Evolutionary conservation across 768 basidiomycete species (phyloP), one percentile per base, ranked within the genome.

Genomic region (Suillus luteus): DNA sequence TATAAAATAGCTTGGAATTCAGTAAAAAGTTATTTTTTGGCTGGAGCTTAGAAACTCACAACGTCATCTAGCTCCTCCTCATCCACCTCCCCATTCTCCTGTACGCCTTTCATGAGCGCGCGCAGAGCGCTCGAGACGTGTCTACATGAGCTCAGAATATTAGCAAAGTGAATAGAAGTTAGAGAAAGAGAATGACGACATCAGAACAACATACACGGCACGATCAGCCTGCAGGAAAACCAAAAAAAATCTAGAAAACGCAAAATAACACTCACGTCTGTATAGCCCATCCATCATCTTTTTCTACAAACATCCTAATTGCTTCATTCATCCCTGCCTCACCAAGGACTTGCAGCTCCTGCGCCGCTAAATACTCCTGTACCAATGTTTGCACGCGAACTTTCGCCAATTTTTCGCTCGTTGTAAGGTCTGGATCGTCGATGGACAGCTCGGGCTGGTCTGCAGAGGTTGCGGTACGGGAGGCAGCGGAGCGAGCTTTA

Each of bases 221-320:
- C n/a, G 24, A 40, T 37, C 4, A 59, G 0, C 40, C 60, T 19
- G 24, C 31, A 40, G 37, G 33, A 44, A 48, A 33, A 33, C 40
- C 37, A 17, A 4, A 31, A 27, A 31, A 31, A 31, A 7, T 2
- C 9, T 9, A 3, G 9, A 17, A 31, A 44, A 48, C 6, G 48
- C 37, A 3, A 38, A 19, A 6, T 40, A n/a, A 15, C 5, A 84
- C 91, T 67, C 67, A 95, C 95, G 80, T 84, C 67, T 88, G 85
- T 72, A 99, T 96, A 10, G 96, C 94, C 79, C 95, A 92, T 35
- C 86, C 88, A 75, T 97, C 95, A 71, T 98, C 96, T 82, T 99
- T 99, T 75, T 98, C 96, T 64, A 99, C 96, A 77, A 92, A 99
- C 76, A 89, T 83, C 79, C 93, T 89, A 60, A 99, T 95, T 7